Evolutionary conservation across 139 green algal genomes (phyloP).

Genomic region (Ostreobium quekettii): DNA sequence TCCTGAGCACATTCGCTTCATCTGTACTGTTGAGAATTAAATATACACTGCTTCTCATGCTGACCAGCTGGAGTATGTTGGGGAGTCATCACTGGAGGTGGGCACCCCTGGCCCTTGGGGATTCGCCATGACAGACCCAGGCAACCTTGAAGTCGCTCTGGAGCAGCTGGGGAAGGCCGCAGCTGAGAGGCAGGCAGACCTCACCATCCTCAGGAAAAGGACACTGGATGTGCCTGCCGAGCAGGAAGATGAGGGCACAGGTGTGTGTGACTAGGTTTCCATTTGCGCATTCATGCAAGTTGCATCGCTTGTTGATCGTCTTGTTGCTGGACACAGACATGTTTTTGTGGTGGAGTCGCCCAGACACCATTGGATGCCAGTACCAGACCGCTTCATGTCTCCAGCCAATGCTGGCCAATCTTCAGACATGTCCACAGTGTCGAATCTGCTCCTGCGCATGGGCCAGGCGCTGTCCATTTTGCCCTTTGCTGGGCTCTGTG

Average conservation of each 20-base stretch:
- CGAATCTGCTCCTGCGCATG: too few species aligned
- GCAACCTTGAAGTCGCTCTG: conserved; percentile 45
- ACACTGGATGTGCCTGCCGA: conserved; percentile 20
- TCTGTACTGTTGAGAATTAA: not conserved
- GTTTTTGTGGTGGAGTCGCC: too few species aligned
- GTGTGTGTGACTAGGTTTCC: conserved; percentile 41
- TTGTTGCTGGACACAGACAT: too few species aligned
- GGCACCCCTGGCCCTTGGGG: conserved; percentile 54
- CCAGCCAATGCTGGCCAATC: too few species aligned
- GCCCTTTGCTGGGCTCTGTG: too few species aligned
- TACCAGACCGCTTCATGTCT: too few species aligned
- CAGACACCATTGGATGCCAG: too few species aligned
- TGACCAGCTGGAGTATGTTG: conserved; percentile 47
- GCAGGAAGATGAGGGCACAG: conserved; percentile 27
- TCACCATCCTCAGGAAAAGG: conserved; percentile 17
- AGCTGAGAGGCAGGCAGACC: conserved; percentile 10
- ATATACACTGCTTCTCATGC: not conserved
- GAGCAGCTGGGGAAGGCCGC: conserved; percentile 18
- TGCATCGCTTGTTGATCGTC: too few species aligned
- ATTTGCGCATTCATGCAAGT: too few species aligned
- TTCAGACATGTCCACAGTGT: too few species aligned
- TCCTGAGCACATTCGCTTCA: not conserved
- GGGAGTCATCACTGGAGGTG: conserved; percentile 63
- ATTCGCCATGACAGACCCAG: conserved; percentile 31
- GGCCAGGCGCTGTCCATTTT: too few species aligned